These are phyloP conservation scores for Prunus davidiana DNA, from an alignment of 306 rosid species.

Conservation along the genomic window DNA sequence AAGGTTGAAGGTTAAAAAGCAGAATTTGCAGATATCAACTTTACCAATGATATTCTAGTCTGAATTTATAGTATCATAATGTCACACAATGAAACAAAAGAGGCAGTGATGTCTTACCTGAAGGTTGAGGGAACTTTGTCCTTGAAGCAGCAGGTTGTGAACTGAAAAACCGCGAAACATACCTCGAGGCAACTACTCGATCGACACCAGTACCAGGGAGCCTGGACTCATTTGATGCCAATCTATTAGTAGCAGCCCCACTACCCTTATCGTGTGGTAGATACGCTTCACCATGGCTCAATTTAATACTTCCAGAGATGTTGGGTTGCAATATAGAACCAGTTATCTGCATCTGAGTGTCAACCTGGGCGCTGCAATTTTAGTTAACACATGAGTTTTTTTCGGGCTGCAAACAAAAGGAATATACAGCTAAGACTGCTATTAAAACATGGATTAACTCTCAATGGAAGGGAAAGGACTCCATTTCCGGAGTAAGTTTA, in stretches of 20 bases:
- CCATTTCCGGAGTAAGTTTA: background rate
- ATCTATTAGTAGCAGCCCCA: constrained; percentile 65
- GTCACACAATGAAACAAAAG: constrained; percentile 8
- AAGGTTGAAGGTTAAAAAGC: constrained; percentile 13
- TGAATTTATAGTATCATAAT: background rate
- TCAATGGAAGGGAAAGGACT: background rate
- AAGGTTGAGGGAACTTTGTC: constrained; percentile 47
- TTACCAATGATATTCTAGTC: background rate
- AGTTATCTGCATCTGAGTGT: constrained; percentile 88
- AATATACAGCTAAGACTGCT: background rate
- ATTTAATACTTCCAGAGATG: constrained; percentile 78
- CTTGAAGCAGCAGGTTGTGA: constrained; percentile 54
- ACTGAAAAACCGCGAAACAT: constrained; percentile 76
- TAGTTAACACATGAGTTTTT: constrained; percentile 19
- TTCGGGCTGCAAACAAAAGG: constrained; percentile 4
- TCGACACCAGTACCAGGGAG: constrained; percentile 56
- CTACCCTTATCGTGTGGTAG: constrained; percentile 90
- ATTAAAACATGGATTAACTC: background rate
- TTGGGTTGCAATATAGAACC: constrained; percentile 91
- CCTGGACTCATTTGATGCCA: constrained; percentile 58
- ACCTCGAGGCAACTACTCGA: constrained; percentile 69
- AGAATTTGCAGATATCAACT: constrained; percentile 8
- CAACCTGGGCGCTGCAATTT: constrained; percentile 83
- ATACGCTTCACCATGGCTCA: constrained; percentile 97
- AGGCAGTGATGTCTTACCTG: constrained; percentile 46